Percentiles rank a stretch among this genome's conserved stretches.
Evolutionary conservation across 345 rosid genomes (phyloP).

Genomic region (Rhodomyrtus tomentosa): DNA sequence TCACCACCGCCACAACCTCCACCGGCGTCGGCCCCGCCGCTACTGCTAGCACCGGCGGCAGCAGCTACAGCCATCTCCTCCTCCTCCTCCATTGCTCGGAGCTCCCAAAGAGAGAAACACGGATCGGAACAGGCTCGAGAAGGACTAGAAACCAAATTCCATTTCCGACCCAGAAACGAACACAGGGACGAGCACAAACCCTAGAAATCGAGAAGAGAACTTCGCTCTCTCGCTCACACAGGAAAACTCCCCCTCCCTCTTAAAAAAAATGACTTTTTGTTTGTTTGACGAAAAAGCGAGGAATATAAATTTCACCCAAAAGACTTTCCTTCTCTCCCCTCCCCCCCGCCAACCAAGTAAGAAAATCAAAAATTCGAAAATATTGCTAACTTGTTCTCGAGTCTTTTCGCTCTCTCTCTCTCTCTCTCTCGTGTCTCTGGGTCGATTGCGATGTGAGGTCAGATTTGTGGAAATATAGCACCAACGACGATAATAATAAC

Average conservation of each 20-base stretch:
- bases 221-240: neutral
- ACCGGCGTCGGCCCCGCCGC: neutral
- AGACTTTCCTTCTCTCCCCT: conserved; percentile 18
- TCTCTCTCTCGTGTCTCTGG: neutral
- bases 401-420: neutral
- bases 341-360: neutral
- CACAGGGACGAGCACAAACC: conserved; percentile 2
- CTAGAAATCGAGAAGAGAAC: neutral
- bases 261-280: conserved; percentile 3
- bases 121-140: conserved; percentile 6
- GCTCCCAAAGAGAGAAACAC: neutral
- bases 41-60: neutral
- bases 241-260: neutral
- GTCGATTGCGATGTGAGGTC: conserved; percentile 36
- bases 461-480: conserved; percentile 17
- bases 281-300: conserved; percentile 24
- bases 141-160: conserved; percentile 6
- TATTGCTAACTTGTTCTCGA: neutral
- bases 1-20: neutral
- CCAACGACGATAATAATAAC: neutral
- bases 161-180: conserved; percentile 9
- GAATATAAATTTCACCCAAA: conserved; percentile 11
- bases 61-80: neutral
- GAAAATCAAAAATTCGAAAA: neutral
- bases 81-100: neutral